Evolutionary conservation across 2,329 filamentous ascomycete species (phyloP), one percentile per base, ranked within the genome.

Genomic region (Alternaria novae-zelandiae): DNA sequence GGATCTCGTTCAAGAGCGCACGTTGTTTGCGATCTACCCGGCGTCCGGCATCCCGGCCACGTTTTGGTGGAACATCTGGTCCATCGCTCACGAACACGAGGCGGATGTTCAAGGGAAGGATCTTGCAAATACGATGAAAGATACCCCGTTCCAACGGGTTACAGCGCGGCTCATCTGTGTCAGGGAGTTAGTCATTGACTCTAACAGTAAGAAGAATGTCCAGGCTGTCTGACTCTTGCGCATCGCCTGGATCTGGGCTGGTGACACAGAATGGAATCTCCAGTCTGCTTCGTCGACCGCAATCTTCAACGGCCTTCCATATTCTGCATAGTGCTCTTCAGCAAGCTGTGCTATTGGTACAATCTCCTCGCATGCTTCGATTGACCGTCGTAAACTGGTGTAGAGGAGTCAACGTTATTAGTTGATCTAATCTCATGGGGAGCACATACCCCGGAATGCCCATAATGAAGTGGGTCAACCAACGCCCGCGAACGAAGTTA

Each of bases 21-120:
- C 44, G 44, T 23, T 12, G 11, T 23, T 46, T 46, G 11, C 13
- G 11, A 46, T 23, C 13, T 13, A 46, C 0, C 85, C 74, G 26
- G 71, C 63, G 56, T 81, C 72, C 21, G 80, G 71, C 6, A 83
- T 77, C 64, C 20, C 20, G 11, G 25, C 72, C 70, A 17, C 77
- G 66, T 64, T 82, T 80, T 69, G 74, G 66, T 2, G 79, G 76
- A 62, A 74, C 82, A 20, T 82, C 80, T 6, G 83, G 76, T 0
- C 86, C 86, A 61, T 88, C 86, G 63, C 86, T 86, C 6, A 88
- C 82, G 60, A 88, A 86, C 5, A 87, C 66, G 1, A 84, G 78
- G 41, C 85, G 80, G 9, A 88, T 82, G 15, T 85, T 82, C 11
- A 84, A 77, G 25, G 81, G 79, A 23, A 85, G 76, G 2, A 87